Base-by-base conservation (phyloP, 1,139 yeast species). In the Fermentozyma sake region DNA sequence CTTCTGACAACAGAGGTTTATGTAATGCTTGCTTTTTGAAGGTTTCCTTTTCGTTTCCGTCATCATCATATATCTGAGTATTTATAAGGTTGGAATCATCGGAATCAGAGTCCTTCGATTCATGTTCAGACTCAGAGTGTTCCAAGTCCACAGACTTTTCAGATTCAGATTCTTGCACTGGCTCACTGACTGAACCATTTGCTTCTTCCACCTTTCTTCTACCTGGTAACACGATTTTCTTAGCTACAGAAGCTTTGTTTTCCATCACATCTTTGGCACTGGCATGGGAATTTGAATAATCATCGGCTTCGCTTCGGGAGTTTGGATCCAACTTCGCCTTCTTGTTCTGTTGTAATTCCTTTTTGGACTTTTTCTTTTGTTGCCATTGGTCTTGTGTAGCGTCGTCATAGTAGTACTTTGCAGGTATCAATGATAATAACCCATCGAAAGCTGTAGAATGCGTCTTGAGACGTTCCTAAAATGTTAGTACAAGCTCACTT, bases 401-500 rank as follows among this genome's bases (percentile, higher is more conserved):
- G 39, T 76, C 83, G 48, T 77, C 84, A 50, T 85, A 86, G 52
- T 89, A 89, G 48, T 82, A 86, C 50, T 87, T 86, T 7, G 96
- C 95, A 6, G 98, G 97, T 34, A 91, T 87, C 51, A 91, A 65
- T 13, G 96, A 85, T 37, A 91, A 64, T 32, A 91, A 65, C 22
- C 96, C 96, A 51, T 85, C 89, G 54, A 91, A 89, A 6, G 96
- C 93, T 33, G 79, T 69, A 12, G 96, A 82, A 50, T 86, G 94
- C 28, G 81, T 76, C 55, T 79, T 77, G 41, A 87, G 71, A 44
- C 96, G 78, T 49, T 85, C 95, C 76, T 84, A 55, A 20, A 22
- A 47, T 2, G 22, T 17, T 16, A 24, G 39, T 22, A 22, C n/a
- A n/a, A n/a, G n/a, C n/a, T n/a, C n/a, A n/a, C n/a, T n/a, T n/a